Conservation (phyloP, 805 yeast genomes). For the Yarrowia divulgata region DNA sequence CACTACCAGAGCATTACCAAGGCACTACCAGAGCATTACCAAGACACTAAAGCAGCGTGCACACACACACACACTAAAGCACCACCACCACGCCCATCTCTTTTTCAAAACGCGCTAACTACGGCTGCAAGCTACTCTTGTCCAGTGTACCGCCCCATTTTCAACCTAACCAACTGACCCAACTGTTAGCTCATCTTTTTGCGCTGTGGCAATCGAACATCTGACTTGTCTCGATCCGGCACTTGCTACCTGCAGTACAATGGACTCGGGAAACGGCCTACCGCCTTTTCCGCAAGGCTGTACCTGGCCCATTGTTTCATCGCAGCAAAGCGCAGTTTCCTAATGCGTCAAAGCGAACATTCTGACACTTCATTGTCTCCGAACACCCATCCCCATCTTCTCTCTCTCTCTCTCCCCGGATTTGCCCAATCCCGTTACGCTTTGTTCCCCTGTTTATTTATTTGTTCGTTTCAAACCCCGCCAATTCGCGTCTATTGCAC, state of each 20-base stretch:
- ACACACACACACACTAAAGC: neutral
- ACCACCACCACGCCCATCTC: neutral
- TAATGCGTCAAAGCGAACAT: constrained; percentile 5
- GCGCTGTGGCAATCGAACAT: neutral
- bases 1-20: too few relatives aligned
- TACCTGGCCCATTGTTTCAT: constrained; percentile 9
- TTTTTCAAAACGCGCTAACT: neutral
- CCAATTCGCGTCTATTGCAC: neutral
- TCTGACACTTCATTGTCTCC: neutral
- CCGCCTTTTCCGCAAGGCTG: neutral
- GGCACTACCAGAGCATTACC: too few relatives aligned
- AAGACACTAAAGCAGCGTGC: neutral
- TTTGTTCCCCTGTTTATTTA: constrained; percentile 8
- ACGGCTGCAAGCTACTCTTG: neutral
- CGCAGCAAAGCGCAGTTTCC: neutral
- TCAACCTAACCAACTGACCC: too few relatives aligned
- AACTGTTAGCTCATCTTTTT: neutral
- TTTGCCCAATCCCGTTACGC: neutral
- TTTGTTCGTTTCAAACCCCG: neutral
- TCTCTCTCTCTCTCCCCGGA: neutral
- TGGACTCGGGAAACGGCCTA: constrained; percentile 7
- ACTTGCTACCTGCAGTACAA: neutral
- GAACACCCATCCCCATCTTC: neutral
- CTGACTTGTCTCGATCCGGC: constrained; percentile 1
- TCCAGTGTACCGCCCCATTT: too few relatives aligned